These are phyloP conservation scores for Monocercomonoides exilis DNA, from an alignment of 78 protist genomes.

Conservation along the genomic window DNA sequence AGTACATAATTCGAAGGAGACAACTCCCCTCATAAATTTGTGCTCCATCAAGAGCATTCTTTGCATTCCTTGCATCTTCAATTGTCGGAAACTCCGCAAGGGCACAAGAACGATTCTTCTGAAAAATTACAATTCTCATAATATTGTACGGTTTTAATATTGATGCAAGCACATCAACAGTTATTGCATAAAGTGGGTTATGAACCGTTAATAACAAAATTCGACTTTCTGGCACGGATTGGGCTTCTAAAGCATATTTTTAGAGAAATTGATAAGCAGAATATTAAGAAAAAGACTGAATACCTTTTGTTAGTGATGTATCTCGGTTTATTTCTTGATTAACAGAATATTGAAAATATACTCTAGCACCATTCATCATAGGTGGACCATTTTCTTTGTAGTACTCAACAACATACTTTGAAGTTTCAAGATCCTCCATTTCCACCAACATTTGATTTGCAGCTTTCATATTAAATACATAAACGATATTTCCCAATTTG, in stretches of 20 bases:
- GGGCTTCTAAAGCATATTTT: neutral
- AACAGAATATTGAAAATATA: slow-evolving; percentile 2
- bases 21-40: neutral
- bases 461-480: neutral
- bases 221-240: neutral
- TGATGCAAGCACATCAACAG: neutral
- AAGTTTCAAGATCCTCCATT: neutral
- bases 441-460: neutral
- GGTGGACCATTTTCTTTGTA: neutral
- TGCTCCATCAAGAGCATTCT: neutral
- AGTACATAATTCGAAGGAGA: neutral
- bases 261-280: neutral
- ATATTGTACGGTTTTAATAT: neutral
- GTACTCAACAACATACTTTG: neutral
- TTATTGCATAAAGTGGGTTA: neutral
- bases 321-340: neutral
- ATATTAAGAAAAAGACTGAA: too few species aligned
- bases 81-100: neutral
- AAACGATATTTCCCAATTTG: neutral
- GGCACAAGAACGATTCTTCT: neutral
- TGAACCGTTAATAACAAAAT: neutral
- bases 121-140: neutral
- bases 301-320: neutral
- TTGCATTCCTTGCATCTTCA: neutral
- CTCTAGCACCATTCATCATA: neutral